Conservation (phyloP, 1,284 basidiomycete species). For the Boletellus deceptivus region DNA sequence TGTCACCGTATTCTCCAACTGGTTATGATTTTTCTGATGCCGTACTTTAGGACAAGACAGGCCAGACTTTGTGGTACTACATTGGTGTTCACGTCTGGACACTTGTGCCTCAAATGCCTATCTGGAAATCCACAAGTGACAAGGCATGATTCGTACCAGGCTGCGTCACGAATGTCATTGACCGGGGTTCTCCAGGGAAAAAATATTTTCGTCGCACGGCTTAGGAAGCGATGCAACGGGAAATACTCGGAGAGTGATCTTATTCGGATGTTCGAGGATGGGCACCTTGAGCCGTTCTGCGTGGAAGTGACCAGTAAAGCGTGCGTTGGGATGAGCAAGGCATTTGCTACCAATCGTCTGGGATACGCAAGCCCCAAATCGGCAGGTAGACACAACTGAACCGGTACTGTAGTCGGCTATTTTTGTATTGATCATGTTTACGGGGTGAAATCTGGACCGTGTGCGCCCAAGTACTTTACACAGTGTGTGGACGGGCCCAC, state of each 20-base stretch:
- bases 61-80: conserved; percentile 40
- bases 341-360: conserved; percentile 24
- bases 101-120: conserved; percentile 20
- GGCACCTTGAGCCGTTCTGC: conserved; percentile 40
- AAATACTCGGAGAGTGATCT: conserved; percentile 31
- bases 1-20: conserved; percentile 6
- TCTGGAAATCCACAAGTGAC: conserved; percentile 40
- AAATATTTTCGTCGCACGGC: conserved; percentile 33
- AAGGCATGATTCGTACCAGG: conserved; percentile 29
- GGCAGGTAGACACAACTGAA: not conserved
- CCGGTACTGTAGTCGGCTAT: not conserved
- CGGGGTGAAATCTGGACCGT: not conserved
- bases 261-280: conserved; percentile 32
- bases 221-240: conserved; percentile 32
- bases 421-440: not conserved
- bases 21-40: not conserved
- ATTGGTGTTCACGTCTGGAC: conserved; percentile 45
- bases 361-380: conserved; percentile 17
- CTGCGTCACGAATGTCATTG: not conserved
- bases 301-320: conserved; percentile 37
- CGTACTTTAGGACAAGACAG: conserved; percentile 30
- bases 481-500: not conserved
- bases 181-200: conserved; percentile 31
- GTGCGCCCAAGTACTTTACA: not conserved
- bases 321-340: conserved; percentile 20